Base-by-base conservation (phyloP, 306 rosid species). In the Dalbergia oliveri region DNA sequence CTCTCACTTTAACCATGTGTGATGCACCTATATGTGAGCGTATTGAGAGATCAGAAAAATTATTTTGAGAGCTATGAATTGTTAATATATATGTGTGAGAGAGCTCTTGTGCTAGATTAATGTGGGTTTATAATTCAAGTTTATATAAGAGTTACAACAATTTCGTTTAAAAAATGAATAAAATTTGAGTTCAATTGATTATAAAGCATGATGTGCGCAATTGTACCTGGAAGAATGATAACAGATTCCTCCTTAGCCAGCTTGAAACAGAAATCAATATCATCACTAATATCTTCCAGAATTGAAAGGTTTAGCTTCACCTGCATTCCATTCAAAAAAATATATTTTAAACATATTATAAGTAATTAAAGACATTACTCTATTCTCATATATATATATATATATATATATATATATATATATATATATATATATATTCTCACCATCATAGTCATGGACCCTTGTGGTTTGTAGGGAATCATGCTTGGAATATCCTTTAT, bases 381-480 rank as follows among this genome's bases (percentile, higher is more conserved):
- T 47, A 3, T 37, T 47, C 7, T 60, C 21, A 6, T 37, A 37
- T 26, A 26, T 26, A 26, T 26, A 26, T 26, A 6, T 21, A 21
- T 21, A 6, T 37, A 37, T 26, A 26, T 26, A 26, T 26, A 26
- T 26, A 6, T 21, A 21, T 21, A 6, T 37, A 37, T 26, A 26
- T 26, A 26, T 26, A 6, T 37, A 37, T 26, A 26, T 26, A 26
- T 26, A 26, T 26, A 6, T 21, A 21, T 21, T 31, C 86, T 87
- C 72, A 95, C 99, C 98, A 95, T 95, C 83, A 93, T 82, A 68
- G 96, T 92, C 98, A 95, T 93, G 21, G 99, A 88, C 49, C 99
- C 99, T 77, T 93, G 92, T 8, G 99, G 97, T 69, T 69, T 87
- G 75, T 82, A 85, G 37, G 85, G 85, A 93, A 14, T 67, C 80